Conservation (phyloP, 1,139 yeast species). For the Yamadazyma jaroonii region DNA sequence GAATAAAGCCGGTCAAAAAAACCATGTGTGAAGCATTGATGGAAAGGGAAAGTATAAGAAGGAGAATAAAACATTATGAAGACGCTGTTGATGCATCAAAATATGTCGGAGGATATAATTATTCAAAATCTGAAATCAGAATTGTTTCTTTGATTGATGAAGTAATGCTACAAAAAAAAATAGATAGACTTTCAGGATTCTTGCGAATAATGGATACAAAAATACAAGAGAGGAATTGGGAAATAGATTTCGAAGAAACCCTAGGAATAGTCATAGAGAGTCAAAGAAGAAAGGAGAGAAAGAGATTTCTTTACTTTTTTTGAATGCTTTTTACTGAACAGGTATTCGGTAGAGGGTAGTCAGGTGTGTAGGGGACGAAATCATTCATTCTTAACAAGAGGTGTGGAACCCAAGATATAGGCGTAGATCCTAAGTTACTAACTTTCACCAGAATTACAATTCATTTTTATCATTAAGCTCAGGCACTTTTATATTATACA, state of each 20-base stretch:
- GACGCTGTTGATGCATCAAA: conserved; percentile 5
- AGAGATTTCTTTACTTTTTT: background rate
- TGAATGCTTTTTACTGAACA: too few relatives aligned
- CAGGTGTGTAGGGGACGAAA: background rate
- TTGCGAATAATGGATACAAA: conserved; percentile 13
- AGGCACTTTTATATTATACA: background rate
- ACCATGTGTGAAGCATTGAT: conserved; percentile 16
- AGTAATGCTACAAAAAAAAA: conserved; percentile 7
- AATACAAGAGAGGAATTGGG: conserved; percentile 18
- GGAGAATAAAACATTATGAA: conserved; percentile 8
- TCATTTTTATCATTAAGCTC: too few relatives aligned
- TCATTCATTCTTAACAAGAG: too few relatives aligned
- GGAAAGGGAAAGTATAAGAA: conserved; percentile 13
- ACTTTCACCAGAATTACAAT: too few relatives aligned
- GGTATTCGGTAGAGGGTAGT: too few relatives aligned
- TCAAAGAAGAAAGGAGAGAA: conserved; percentile 6
- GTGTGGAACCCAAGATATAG: too few relatives aligned
- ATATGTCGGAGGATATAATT: conserved; percentile 10
- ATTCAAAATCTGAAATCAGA: conserved; percentile 15
- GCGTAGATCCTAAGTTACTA: too few relatives aligned
- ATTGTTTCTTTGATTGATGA: conserved; percentile 11
- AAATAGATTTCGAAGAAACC: conserved; percentile 10
- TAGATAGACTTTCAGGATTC: conserved; percentile 9
- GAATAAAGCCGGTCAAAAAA: conserved; percentile 6
- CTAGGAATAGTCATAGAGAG: conserved; percentile 5